Evolutionary conservation across 192 early-diverging fungal genomes (phyloP).

Genomic region (Phlyctochytrium planicorne): DNA sequence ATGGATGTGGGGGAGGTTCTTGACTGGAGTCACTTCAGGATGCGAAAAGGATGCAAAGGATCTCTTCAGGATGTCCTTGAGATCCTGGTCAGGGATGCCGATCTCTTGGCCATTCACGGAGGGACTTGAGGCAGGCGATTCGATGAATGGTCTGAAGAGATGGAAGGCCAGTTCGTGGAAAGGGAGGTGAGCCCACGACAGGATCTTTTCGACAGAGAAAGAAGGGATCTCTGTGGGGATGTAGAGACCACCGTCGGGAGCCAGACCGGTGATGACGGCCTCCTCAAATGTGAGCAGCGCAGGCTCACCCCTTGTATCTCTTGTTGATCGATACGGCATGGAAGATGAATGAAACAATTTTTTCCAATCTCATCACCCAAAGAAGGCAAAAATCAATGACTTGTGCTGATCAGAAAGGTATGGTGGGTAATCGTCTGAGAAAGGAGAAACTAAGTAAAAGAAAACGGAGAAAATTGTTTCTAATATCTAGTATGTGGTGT

Average conservation of each 20-base stretch:
- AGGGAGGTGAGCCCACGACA: slow-evolving; percentile 68
- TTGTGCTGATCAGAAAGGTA: no score
- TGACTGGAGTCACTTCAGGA: slow-evolving; percentile 75
- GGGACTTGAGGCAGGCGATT: background rate
- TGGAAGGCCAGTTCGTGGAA: slow-evolving; percentile 82
- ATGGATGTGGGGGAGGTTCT: slow-evolving; percentile 61
- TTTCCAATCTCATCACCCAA: no score
- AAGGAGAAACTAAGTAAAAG: no score
- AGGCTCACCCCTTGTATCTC: slow-evolving; percentile 57
- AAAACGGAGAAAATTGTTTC: no score
- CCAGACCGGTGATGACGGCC: slow-evolving; percentile 88
- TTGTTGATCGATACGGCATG: slow-evolving; percentile 92
- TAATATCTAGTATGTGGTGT: no score
- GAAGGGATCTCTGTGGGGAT: slow-evolving; percentile 82
- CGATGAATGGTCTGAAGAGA: slow-evolving; percentile 84
- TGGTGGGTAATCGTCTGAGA: no score
- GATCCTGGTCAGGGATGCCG: slow-evolving; percentile 63
- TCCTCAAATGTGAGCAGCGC: slow-evolving; percentile 70
- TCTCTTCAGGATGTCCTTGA: slow-evolving; percentile 60
- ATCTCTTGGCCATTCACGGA: no score
- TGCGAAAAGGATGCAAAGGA: slow-evolving; percentile 79
- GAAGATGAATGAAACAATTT: no score
- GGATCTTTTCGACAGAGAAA: slow-evolving; percentile 67
- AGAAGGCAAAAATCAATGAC: no score
- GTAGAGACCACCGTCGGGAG: slow-evolving; percentile 92